A percentile compares a stretch with the other conserved stretches of the same genome.
These are phyloP conservation scores for Mortierella claussenii DNA, from an alignment of 192 early-diverging fungal genomes.

Conservation along the genomic window DNA sequence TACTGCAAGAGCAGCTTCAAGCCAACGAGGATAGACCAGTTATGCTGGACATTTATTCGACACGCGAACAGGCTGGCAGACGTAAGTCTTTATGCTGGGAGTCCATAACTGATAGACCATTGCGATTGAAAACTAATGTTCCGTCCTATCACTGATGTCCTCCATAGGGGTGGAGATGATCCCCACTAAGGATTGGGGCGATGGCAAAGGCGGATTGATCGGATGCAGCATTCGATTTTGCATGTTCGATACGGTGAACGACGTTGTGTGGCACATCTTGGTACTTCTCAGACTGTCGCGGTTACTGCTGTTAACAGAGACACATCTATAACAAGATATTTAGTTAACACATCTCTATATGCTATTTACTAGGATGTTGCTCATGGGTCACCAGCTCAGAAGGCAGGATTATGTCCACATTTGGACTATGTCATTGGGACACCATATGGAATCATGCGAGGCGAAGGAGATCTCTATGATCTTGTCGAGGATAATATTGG, in stretches of 20 bases:
- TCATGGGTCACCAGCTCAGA: slow-evolving; percentile 74
- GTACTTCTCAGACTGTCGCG: slow-evolving; percentile 15
- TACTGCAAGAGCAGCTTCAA: slow-evolving; percentile 57
- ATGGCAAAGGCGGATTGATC: slow-evolving; percentile 56
- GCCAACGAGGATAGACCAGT: slow-evolving; percentile 59
- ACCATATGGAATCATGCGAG: slow-evolving; percentile 65
- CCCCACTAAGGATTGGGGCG: slow-evolving; percentile 52
- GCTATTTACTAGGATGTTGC: slow-evolving; percentile 58
- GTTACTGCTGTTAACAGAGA: too few relatives aligned
- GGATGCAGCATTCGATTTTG: slow-evolving; percentile 77
- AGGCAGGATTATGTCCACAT: slow-evolving; percentile 71
- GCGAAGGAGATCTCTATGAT: slow-evolving; percentile 71
- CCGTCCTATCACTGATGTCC: too few relatives aligned
- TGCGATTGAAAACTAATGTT: too few relatives aligned
- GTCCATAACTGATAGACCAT: too few relatives aligned
- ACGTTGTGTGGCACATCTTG: slow-evolving; percentile 64
- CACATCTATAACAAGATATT: too few relatives aligned
- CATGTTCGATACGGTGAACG: slow-evolving; percentile 65
- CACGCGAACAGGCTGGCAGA: slow-evolving; percentile 65
- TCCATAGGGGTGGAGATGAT: slow-evolving; percentile 54
- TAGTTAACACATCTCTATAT: background rate
- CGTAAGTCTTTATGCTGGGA: slow-evolving; percentile 28
- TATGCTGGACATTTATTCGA: slow-evolving; percentile 65
- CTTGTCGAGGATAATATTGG: slow-evolving; percentile 70
- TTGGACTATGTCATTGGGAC: slow-evolving; percentile 82